Percentiles rank a stretch among this genome's conserved stretches.
phyloP scores from a whole-genome alignment of 208 protist genomes.

The Angomonas deanei region DNA sequence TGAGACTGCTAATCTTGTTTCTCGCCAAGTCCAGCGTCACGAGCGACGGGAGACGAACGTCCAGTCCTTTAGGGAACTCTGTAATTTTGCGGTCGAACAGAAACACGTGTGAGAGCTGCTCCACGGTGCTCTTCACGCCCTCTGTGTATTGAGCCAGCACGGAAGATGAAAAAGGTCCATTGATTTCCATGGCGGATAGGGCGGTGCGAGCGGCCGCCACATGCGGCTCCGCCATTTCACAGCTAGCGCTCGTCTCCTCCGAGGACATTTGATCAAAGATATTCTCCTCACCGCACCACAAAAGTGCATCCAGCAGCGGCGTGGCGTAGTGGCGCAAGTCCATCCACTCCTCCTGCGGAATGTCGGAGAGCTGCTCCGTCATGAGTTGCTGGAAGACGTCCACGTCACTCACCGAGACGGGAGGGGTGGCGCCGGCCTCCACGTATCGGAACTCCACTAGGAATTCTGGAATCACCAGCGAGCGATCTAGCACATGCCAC shows the following conservation, averaged over 20 bases:
- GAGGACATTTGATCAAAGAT: neutral
- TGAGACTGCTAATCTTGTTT: constrained; percentile 30
- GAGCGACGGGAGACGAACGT: constrained; percentile 13
- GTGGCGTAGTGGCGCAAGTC: constrained; percentile 13
- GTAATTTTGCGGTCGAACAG: constrained; percentile 37
- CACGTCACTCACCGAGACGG: neutral
- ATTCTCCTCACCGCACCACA: constrained; percentile 12
- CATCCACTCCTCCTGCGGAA: constrained; percentile 7
- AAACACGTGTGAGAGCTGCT: constrained; percentile 23
- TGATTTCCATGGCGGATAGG: neutral
- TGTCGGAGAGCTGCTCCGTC: neutral
- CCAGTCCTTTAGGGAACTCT: constrained; percentile 26
- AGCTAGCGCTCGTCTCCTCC: neutral
- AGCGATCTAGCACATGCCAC: constrained; percentile 87
- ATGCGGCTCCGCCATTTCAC: neutral
- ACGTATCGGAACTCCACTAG: constrained; percentile 85
- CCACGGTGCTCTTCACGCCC: constrained; percentile 6
- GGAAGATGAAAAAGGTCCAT: constrained; percentile 19
- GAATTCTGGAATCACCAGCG: constrained; percentile 76
- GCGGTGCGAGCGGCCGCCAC: neutral
- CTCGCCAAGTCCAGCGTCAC: constrained; percentile 30
- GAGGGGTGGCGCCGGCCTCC: neutral
- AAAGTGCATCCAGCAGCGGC: constrained; percentile 16
- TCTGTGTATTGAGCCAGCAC: constrained; percentile 29
- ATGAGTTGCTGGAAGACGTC: constrained; percentile 1